These are phyloP conservation scores for Haplosporangium gracile DNA, from an alignment of 192 early-diverging fungal genomes.

Conservation along the genomic window DNA sequence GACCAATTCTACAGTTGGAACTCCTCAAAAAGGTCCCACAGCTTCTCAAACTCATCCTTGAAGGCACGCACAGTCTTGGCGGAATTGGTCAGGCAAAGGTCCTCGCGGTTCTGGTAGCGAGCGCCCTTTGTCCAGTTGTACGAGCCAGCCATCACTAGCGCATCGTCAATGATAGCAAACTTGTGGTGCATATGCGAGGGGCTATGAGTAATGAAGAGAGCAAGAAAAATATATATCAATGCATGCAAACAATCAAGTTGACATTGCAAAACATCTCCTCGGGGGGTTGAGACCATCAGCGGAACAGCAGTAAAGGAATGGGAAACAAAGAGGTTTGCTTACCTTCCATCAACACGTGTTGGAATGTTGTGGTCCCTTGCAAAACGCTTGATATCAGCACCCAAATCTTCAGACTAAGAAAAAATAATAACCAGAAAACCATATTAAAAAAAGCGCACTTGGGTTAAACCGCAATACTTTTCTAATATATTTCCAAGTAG, in stretches of 20 bases:
- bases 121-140: constrained; percentile 75
- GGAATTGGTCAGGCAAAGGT: constrained; percentile 75
- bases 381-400: constrained; percentile 68
- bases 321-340: constrained; percentile 21
- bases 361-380: constrained; percentile 61
- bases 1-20: background rate
- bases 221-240: background rate
- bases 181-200: constrained; percentile 77
- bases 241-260: background rate
- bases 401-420: constrained; percentile 62
- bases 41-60: constrained; percentile 70
- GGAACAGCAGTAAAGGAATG: constrained; percentile 20
- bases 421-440: background rate
- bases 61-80: constrained; percentile 68
- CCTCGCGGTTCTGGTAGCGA: constrained; percentile 77
- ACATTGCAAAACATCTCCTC: background rate
- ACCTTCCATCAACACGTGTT: constrained; percentile 59
- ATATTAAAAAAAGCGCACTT: background rate
- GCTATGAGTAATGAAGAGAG: constrained; percentile 15
- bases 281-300: background rate
- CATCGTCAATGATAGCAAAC: constrained; percentile 74
- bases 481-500: background rate
- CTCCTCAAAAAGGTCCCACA: constrained; percentile 68
- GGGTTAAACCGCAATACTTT: background rate
- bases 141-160: constrained; percentile 71